These are phyloP conservation scores for Colletotrichum sp. DNA, from an alignment of 2,329 filamentous ascomycete species.

Conservation along the genomic window DNA sequence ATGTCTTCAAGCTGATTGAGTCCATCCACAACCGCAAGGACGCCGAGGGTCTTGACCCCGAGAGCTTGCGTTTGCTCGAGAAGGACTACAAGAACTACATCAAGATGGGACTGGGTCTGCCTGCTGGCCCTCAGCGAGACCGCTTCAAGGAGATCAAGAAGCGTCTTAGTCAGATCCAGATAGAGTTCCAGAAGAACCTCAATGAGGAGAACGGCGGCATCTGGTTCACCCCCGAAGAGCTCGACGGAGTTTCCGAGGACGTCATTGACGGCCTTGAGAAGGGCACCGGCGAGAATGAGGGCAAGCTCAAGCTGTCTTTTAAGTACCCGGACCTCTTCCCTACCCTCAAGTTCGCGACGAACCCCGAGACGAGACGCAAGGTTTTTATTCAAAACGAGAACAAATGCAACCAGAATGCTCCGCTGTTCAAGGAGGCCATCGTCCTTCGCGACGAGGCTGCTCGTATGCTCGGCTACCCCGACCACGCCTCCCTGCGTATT, in stretches of 20 bases:
- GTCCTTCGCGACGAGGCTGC: slow-evolving; percentile 62
- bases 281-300: slow-evolving; percentile 74
- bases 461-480: slow-evolving; percentile 59
- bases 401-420: slow-evolving; percentile 70
- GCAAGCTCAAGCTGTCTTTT: slow-evolving; percentile 78
- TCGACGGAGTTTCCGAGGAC: slow-evolving; percentile 78
- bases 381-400: slow-evolving; percentile 81
- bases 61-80: slow-evolving; percentile 75
- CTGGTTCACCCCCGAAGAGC: slow-evolving; percentile 77
- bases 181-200: slow-evolving; percentile 79
- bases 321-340: slow-evolving; percentile 86
- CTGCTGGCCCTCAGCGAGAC: slow-evolving; percentile 72
- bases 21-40: slow-evolving; percentile 58
- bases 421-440: slow-evolving; percentile 59
- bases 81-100: slow-evolving; percentile 82
- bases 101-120: slow-evolving; percentile 75
- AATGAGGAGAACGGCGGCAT: slow-evolving; percentile 84
- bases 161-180: slow-evolving; percentile 74
- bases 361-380: slow-evolving; percentile 70
- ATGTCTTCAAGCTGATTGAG: slow-evolving; percentile 74
- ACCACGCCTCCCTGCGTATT: slow-evolving; percentile 60
- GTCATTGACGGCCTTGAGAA: slow-evolving; percentile 71
- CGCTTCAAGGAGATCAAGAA: slow-evolving; percentile 90
- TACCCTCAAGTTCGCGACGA: slow-evolving; percentile 76
- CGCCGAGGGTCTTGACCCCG: slow-evolving; percentile 65